phyloP scores from a whole-genome alignment of 108 stramenopile species.

The Fragilaria crotonensis region DNA sequence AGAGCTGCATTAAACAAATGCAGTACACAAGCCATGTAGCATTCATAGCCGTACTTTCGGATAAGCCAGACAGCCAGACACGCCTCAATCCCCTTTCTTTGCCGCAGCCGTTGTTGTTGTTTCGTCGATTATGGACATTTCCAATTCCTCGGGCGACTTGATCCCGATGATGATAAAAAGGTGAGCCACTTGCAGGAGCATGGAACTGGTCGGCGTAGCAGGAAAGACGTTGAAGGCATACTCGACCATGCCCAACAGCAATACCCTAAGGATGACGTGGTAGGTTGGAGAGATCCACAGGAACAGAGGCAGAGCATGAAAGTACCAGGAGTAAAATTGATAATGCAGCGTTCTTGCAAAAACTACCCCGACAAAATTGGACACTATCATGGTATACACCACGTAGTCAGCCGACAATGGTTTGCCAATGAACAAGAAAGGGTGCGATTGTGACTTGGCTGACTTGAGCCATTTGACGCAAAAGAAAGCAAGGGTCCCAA shows the following conservation, averaged over 20 bases:
- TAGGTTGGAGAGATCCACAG: conserved; percentile 40
- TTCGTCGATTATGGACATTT: not conserved
- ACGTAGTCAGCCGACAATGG: conserved; percentile 53
- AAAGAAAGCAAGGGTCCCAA: conserved; percentile 44
- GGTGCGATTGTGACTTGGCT: conserved; percentile 17
- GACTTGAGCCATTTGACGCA: conserved; percentile 50
- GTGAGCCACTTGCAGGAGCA: conserved; percentile 77
- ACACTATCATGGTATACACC: conserved; percentile 71
- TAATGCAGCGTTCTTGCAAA: conserved; percentile 95
- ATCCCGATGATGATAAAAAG: conserved; percentile 3
- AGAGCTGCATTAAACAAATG: no score
- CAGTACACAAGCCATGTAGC: no score
- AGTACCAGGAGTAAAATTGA: conserved; percentile 98
- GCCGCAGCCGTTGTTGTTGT: no score
- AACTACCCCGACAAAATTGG: conserved; percentile 92
- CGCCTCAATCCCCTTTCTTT: no score
- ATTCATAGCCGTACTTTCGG: no score
- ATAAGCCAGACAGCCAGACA: no score
- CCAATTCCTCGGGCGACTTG: not conserved
- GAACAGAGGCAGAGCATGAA: conserved; percentile 73
- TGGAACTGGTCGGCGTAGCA: conserved; percentile 75
- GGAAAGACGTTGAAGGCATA: conserved; percentile 90
- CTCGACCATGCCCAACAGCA: conserved; percentile 53
- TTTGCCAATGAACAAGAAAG: not conserved
- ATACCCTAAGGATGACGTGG: conserved; percentile 16